Conservation (phyloP, 495 filamentous ascomycete species). For the Letharia columbiana region DNA sequence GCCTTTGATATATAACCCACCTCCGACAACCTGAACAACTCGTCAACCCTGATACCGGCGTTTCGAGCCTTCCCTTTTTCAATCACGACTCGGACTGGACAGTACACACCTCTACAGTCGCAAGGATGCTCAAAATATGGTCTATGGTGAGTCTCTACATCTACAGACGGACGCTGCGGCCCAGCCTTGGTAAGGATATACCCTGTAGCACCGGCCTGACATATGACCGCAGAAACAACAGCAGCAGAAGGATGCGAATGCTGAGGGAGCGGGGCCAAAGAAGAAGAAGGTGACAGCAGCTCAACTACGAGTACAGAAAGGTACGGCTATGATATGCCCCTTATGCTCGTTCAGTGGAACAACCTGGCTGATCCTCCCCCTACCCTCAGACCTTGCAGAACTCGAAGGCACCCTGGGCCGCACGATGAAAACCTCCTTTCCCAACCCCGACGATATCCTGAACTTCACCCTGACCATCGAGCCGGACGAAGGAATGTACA, state of each 20-base stretch:
- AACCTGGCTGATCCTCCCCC: conserved; percentile 10
- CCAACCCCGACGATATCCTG: conserved; percentile 91
- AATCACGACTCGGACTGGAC: not conserved
- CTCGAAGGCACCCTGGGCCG: conserved; percentile 62
- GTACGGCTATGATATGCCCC: conserved; percentile 36
- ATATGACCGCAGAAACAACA: conserved; percentile 65
- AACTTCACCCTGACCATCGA: conserved; percentile 91
- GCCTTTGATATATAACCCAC: not conserved
- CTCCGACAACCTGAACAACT: not conserved
- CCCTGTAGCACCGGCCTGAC: conserved; percentile 1
- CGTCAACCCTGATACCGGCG: not conserved
- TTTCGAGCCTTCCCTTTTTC: not conserved
- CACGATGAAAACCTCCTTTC: conserved; percentile 89
- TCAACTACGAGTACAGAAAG: conserved; percentile 92
- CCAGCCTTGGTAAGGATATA: conserved; percentile 14
- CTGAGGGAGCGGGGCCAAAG: conserved; percentile 65
- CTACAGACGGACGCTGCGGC: conserved; percentile 7
- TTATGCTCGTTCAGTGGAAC: not conserved
- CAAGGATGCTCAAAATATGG: conserved; percentile 98
- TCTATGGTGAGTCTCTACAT: conserved; percentile 65
- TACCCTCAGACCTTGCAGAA: conserved; percentile 73
- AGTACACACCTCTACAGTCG: conserved; percentile 9
- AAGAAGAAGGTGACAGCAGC: conserved; percentile 98
- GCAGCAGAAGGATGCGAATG: conserved; percentile 85
- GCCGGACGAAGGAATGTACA: conserved; percentile 98